Percentiles rank a stretch among this genome's conserved stretches.
Evolutionary conservation across 2,329 filamentous ascomycete species (phyloP).

Genomic region (Proliferodiscus dingleyae): DNA sequence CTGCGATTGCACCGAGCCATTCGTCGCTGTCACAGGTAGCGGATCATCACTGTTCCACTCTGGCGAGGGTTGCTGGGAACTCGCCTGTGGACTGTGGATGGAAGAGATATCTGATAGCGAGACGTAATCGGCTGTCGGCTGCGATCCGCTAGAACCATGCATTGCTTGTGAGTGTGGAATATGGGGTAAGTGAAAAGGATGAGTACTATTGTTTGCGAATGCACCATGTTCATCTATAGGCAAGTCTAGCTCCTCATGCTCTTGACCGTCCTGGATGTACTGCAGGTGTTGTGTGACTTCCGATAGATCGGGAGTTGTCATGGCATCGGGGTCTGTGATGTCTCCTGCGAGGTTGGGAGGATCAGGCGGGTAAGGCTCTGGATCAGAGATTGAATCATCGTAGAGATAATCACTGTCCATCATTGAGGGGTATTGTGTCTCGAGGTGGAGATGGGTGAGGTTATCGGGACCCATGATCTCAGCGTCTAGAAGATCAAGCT

Average conservation of each 20-base stretch:
- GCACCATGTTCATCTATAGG: conserved; percentile 18
- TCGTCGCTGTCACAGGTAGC: conserved; percentile 5
- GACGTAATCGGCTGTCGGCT: conserved; percentile 3
- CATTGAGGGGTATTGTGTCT: neutral
- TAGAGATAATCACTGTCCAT: neutral
- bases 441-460: neutral
- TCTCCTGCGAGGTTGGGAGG: conserved; percentile 3
- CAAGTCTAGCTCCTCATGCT: conserved; percentile 20
- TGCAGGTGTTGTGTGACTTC: conserved; percentile 29
- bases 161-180: conserved; percentile 4
- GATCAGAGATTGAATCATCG: neutral
- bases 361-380: neutral
- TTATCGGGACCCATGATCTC: conserved; percentile 21
- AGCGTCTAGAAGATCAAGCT: conserved; percentile 24
- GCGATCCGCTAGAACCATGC: conserved; percentile 3
- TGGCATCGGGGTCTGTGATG: neutral
- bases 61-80: conserved; percentile 3
- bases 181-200: conserved; percentile 21
- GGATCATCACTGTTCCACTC: conserved; percentile 5
- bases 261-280: conserved; percentile 28
- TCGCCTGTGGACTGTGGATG: neutral
- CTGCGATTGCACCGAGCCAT: conserved; percentile 7
- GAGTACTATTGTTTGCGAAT: conserved; percentile 25
- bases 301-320: conserved; percentile 17
- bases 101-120: conserved; percentile 9